Conservation (phyloP, 768 basidiomycete species). For the Termitomyces sp. region DNA sequence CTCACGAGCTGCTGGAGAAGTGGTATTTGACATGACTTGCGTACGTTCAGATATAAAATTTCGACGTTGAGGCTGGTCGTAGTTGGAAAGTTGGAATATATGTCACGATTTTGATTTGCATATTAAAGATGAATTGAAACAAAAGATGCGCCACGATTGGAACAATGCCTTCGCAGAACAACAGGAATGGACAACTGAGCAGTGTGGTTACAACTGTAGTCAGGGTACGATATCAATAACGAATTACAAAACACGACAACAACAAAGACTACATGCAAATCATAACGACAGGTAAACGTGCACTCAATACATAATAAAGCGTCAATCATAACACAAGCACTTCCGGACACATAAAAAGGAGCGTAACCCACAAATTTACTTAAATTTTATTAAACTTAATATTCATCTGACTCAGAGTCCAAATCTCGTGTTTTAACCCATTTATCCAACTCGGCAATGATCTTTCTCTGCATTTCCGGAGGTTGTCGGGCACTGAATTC, state of each 20-base stretch:
- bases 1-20: conserved; percentile 12
- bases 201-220: neutral
- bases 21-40: conserved; percentile 1
- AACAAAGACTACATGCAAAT: neutral
- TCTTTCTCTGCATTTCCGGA: conserved; percentile 33
- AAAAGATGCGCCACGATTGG: conserved; percentile 4
- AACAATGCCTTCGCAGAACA: neutral
- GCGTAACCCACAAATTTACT: neutral
- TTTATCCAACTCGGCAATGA: conserved; percentile 36
- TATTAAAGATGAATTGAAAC: neutral
- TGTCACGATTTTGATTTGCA: conserved; percentile 4
- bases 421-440: conserved; percentile 16
- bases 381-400: neutral
- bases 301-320: neutral
- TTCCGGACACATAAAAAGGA: neutral
- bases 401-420: conserved; percentile 10
- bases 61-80: neutral
- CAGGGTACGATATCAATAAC: neutral
- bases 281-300: neutral
- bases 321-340: neutral
- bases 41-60: neutral
- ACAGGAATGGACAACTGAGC: neutral
- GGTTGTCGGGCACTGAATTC: conserved; percentile 31
- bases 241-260: neutral
- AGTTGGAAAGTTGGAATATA: neutral